These are phyloP conservation scores for Pluteus cervinus DNA, from an alignment of 768 basidiomycete species.

Conservation along the genomic window DNA sequence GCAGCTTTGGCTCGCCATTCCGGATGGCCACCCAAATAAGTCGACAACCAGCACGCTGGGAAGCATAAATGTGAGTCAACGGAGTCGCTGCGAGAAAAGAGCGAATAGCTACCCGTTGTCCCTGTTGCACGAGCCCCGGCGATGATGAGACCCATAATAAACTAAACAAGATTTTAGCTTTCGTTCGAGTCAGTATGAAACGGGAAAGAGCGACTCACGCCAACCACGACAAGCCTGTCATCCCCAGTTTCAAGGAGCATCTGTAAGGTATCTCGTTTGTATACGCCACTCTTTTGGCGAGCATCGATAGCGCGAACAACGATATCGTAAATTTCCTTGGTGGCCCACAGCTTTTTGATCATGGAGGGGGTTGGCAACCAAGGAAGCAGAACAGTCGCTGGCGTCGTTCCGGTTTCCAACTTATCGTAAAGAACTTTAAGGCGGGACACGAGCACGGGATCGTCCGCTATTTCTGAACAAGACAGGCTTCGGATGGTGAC, in stretches of 20 bases:
- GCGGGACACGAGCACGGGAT: conserved; percentile 52
- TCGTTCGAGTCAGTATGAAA: conserved; percentile 11
- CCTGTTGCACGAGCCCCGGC: conserved; percentile 80
- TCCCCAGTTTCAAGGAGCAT: conserved; percentile 68
- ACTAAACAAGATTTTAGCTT: conserved; percentile 34
- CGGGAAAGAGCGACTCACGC: conserved; percentile 36
- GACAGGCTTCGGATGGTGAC: conserved; percentile 64
- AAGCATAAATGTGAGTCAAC: conserved; percentile 5
- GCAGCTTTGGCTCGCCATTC: conserved; percentile 62
- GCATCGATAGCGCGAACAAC: conserved; percentile 48
- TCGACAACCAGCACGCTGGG: conserved; percentile 67
- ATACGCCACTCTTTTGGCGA: conserved; percentile 51
- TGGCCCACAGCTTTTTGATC: conserved; percentile 64
- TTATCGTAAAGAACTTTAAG: conserved; percentile 62
- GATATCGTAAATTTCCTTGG: conserved; percentile 73
- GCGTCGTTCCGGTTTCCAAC: conserved; percentile 66
- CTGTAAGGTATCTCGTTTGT: conserved; percentile 64
- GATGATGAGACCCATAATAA: conserved; percentile 76
- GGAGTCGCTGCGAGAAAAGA: not conserved
- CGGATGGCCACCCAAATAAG: conserved; percentile 61
- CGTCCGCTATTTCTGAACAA: conserved; percentile 64
- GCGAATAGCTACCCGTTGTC: conserved; percentile 45
- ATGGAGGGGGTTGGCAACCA: conserved; percentile 75
- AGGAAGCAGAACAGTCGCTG: conserved; percentile 65
- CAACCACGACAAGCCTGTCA: conserved; percentile 62